A percentile compares a stretch with the other conserved stretches of the same genome.
phyloP scores from a whole-genome alignment of 2,329 filamentous ascomycete species.

The Colletotrichum coccodes region DNA sequence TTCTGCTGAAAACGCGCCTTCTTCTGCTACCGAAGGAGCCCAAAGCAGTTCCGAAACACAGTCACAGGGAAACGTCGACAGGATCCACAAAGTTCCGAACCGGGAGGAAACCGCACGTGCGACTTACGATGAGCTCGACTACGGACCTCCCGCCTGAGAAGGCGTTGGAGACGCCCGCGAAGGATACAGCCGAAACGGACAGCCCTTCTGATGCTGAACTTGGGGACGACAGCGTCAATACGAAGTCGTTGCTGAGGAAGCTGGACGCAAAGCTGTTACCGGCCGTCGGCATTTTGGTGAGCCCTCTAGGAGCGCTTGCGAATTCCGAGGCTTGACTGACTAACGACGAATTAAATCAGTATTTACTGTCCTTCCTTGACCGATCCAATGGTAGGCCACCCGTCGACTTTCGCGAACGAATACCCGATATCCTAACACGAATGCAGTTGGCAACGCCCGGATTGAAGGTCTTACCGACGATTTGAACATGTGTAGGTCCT shows the following conservation, averaged over 20 bases:
- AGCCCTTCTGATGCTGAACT: conserved; percentile 19
- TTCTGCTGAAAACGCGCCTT: background rate
- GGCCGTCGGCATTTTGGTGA: conserved; percentile 58
- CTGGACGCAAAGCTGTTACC: conserved; percentile 63
- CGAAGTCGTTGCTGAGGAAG: conserved; percentile 67
- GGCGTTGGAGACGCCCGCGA: conserved; percentile 5
- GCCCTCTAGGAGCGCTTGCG: background rate
- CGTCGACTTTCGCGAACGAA: no score
- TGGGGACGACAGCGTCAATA: conserved; percentile 52
- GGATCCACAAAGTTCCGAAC: no score
- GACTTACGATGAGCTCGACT: conserved; percentile 17
- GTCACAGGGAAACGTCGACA: no score
- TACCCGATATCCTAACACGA: background rate
- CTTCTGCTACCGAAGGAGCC: background rate
- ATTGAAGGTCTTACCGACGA: conserved; percentile 65
- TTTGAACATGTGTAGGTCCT: conserved; percentile 60
- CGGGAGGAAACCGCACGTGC: no score
- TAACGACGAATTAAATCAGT: conserved; percentile 38
- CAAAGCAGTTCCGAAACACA: no score
- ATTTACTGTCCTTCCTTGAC: conserved; percentile 67
- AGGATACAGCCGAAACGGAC: conserved; percentile 10
- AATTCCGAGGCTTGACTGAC: background rate
- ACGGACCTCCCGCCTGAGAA: conserved; percentile 19
- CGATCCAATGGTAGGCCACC: conserved; percentile 69
- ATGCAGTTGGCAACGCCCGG: conserved; percentile 65